Evolutionary conservation across 2,329 filamentous ascomycete genomes (phyloP).

Genomic region (Colletotrichum cereale): DNA sequence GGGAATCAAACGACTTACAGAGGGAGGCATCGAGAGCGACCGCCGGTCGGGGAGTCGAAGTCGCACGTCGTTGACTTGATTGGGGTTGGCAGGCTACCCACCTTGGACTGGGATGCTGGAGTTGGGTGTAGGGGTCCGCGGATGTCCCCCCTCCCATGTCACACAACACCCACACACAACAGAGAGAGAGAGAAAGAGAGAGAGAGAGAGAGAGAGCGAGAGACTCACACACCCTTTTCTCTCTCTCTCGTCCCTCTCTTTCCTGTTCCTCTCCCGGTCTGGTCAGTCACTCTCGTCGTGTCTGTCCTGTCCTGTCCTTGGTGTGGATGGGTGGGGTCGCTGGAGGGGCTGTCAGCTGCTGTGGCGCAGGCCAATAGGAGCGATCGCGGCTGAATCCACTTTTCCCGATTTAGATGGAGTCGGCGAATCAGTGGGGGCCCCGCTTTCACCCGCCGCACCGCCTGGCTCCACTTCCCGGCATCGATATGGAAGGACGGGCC

Average conservation of each 20-base stretch:
- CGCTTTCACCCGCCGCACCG: conserved; percentile 25
- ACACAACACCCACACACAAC: background rate
- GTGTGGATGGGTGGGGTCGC: conserved; percentile 46
- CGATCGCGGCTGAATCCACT: conserved; percentile 17
- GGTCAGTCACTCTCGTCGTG: background rate
- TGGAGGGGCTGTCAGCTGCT: conserved; percentile 52
- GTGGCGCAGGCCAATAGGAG: conserved; percentile 53
- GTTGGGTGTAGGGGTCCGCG: conserved; percentile 20
- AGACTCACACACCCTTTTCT: background rate
- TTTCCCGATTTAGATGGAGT: conserved; percentile 35
- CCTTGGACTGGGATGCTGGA: conserved; percentile 7
- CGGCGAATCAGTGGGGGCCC: conserved; percentile 18
- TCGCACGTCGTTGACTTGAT: conserved; percentile 34
- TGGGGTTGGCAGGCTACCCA: conserved; percentile 19
- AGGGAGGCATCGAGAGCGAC: conserved; percentile 17
- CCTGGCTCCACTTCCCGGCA: conserved; percentile 29
- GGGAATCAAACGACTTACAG: background rate
- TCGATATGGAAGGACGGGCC: conserved; percentile 4
- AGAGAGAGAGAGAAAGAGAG: too few relatives aligned
- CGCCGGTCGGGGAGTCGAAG: conserved; percentile 7
- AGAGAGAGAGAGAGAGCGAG: too few relatives aligned
- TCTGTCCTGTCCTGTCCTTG: conserved; percentile 5
- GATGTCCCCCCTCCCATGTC: background rate
- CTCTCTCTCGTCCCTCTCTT: background rate
- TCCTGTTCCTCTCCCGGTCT: background rate